Evolutionary conservation across 2,329 filamentous ascomycete species (phyloP), one percentile per base, ranked within the genome.

Genomic region (Westerdykella aurantiaca): DNA sequence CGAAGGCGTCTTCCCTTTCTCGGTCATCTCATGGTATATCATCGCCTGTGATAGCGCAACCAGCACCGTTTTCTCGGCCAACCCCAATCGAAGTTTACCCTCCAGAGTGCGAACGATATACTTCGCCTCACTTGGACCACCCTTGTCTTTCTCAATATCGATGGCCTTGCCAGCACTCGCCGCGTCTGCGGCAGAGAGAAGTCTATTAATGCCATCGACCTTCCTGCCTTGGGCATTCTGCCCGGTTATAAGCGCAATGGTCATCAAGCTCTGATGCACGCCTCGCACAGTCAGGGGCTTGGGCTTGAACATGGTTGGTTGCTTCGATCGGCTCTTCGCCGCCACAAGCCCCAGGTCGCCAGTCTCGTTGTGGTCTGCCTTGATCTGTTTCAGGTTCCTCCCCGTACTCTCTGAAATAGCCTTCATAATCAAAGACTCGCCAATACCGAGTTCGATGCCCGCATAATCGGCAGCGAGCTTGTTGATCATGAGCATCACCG

Each of bases 351-450:
- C 93, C 10, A 98, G 77, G 66, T 98, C 93, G 42, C 93, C 93
- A 67, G 97, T 95, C 57, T 96, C 89, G 59, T 93, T 89, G 63
- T 98, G 93, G 56, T 97, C 90, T 39, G 86, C 82, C 71, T 96
- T 97, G 74, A 98, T 95, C 41, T 95, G 83, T 31, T 84, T 78
- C 38, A 96, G 70, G 58, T 83, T 95, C 48, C 93, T 83, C 9
- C 93, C 93, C 0, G 93, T 98, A 23, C 84, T 86, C 71, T 97
- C 91, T 10, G 91, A 91, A 60, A 98, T 95, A 5, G 93, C 88
- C 67, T 97, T 98, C 90, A 97, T 97, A 58, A 98, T 96, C 22
- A 98, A 71, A 0, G 91, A 97, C 69, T 98, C 93, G 44, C 93
- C 93, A 56, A 98, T 98, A n/a, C 93, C 93, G 23, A 98, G 77